A percentile compares a stretch with the other conserved stretches of the same genome.
These are phyloP conservation scores for Nepenthes alata DNA, from an alignment of 179 eudicot species.

Conservation along the genomic window DNA sequence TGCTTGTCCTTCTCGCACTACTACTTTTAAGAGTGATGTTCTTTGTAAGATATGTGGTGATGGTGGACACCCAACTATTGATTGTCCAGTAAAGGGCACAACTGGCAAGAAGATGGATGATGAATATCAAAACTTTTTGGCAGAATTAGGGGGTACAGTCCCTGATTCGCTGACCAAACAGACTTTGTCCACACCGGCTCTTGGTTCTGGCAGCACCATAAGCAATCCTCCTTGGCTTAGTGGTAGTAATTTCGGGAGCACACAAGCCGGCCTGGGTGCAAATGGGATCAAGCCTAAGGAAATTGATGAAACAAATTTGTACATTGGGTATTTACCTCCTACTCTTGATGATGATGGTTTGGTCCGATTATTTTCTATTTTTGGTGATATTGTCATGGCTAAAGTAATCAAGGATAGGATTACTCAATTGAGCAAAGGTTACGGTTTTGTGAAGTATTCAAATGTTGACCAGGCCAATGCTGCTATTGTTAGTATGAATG, in stretches of 20 bases:
- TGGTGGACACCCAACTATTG: constrained; percentile 89
- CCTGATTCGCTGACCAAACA: constrained; percentile 51
- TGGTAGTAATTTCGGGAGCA: constrained; percentile 20
- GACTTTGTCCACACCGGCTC: constrained; percentile 17
- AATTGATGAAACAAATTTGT: constrained; percentile 63
- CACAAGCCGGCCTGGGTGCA: constrained; percentile 44
- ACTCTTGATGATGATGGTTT: constrained; percentile 56
- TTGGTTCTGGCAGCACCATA: constrained; percentile 34
- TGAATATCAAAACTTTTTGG: constrained; percentile 79
- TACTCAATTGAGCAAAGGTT: constrained; percentile 72
- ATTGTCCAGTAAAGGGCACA: constrained; percentile 79
- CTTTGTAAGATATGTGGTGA: constrained; percentile 86
- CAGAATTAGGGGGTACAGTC: constrained; percentile 76
- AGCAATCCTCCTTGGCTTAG: constrained; percentile 53
- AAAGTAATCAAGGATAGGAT: constrained; percentile 55
- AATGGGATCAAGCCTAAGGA: constrained; percentile 46
- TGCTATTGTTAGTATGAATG: constrained; percentile 59
- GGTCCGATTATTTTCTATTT: constrained; percentile 49
- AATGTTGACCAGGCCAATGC: constrained; percentile 41
- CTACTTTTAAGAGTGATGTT: constrained; percentile 82
- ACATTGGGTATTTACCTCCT: constrained; percentile 66
- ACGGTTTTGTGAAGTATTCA: constrained; percentile 77
- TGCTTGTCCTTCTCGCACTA: constrained; percentile 60
- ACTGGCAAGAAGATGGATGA: constrained; percentile 93
- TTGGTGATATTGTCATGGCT: constrained; percentile 61